These are phyloP conservation scores for Ophiocordyceps camponoti-rufipedis DNA, from an alignment of 2,329 filamentous ascomycete genomes.

Conservation along the genomic window DNA sequence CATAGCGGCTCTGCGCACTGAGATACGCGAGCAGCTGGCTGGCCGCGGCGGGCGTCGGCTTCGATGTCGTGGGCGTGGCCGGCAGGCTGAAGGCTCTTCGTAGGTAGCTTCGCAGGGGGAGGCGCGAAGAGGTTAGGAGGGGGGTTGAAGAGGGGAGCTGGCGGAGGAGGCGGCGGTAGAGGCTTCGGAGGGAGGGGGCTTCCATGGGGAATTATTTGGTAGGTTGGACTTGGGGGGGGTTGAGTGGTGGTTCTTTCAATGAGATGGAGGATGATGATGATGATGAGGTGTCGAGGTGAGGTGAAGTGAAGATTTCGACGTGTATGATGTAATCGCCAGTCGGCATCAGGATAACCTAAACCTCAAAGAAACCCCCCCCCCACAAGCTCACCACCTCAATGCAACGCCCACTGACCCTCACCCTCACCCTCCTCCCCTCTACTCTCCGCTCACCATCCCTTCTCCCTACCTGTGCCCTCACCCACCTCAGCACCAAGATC, in stretches of 20 bases:
- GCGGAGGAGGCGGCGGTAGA: slow-evolving; percentile 79
- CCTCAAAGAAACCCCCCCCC: too few relatives aligned
- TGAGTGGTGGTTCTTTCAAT: too few relatives aligned
- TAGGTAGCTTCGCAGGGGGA: slow-evolving; percentile 23
- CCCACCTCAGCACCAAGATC: not conserved
- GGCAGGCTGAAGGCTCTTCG: slow-evolving; percentile 10
- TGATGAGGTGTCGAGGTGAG: not conserved
- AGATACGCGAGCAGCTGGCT: slow-evolving; percentile 69
- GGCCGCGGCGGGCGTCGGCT: slow-evolving; percentile 20
- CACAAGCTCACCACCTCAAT: too few relatives aligned
- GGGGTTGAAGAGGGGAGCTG: slow-evolving; percentile 48
- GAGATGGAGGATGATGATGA: not conserved
- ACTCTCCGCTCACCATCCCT: too few relatives aligned
- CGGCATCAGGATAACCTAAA: too few relatives aligned
- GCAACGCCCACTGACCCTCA: too few relatives aligned
- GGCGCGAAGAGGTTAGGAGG: slow-evolving; percentile 34
- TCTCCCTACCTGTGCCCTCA: too few relatives aligned
- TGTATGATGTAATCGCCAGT: too few relatives aligned
- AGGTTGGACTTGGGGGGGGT: too few relatives aligned
- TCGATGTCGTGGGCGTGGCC: slow-evolving; percentile 8
- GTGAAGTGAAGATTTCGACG: not conserved
- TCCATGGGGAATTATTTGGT: too few relatives aligned
- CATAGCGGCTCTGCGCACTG: slow-evolving; percentile 70
- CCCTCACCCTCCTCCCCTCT: too few relatives aligned
- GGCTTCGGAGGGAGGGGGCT: slow-evolving; percentile 42